phyloP scores from a whole-genome alignment of 805 yeast species.

The Ogataea paraovalis region DNA sequence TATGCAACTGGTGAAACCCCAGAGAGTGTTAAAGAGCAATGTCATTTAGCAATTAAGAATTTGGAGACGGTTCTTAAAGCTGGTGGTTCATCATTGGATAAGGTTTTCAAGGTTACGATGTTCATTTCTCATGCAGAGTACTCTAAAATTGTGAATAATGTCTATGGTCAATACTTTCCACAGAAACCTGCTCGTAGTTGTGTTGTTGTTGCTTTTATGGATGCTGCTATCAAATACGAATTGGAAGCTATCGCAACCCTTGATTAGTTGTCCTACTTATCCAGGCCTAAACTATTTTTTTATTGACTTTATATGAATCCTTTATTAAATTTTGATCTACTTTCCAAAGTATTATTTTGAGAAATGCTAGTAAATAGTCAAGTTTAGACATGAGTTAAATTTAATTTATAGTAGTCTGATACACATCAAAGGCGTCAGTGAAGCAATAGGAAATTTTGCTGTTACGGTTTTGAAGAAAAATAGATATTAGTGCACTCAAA shows the following conservation, averaged over 20 bases:
- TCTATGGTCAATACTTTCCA: slow-evolving; percentile 44
- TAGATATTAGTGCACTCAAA: no score
- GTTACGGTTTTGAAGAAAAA: no score
- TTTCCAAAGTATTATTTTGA: no score
- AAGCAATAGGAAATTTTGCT: no score
- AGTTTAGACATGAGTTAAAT: no score
- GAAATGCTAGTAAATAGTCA: no score
- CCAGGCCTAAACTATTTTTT: no score
- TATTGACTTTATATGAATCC: no score
- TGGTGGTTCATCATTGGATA: slow-evolving; percentile 43
- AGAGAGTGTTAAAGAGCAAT: slow-evolving; percentile 41
- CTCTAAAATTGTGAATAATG: slow-evolving; percentile 39
- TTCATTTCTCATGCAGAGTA: slow-evolving; percentile 44
- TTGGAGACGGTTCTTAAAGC: slow-evolving; percentile 38
- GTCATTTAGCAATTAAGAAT: slow-evolving; percentile 41
- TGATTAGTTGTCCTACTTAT: slow-evolving; percentile 12
- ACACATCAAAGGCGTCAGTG: no score
- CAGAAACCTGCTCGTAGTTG: slow-evolving; percentile 52
- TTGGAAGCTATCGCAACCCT: slow-evolving; percentile 35
- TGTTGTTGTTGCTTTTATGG: slow-evolving; percentile 49
- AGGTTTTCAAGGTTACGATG: slow-evolving; percentile 46
- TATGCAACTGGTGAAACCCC: slow-evolving; percentile 38
- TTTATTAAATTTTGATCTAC: no score
- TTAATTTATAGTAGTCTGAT: no score
- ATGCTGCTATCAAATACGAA: slow-evolving; percentile 45